Conservation (phyloP, 768 basidiomycete species). For the Tulasnella sp. region DNA sequence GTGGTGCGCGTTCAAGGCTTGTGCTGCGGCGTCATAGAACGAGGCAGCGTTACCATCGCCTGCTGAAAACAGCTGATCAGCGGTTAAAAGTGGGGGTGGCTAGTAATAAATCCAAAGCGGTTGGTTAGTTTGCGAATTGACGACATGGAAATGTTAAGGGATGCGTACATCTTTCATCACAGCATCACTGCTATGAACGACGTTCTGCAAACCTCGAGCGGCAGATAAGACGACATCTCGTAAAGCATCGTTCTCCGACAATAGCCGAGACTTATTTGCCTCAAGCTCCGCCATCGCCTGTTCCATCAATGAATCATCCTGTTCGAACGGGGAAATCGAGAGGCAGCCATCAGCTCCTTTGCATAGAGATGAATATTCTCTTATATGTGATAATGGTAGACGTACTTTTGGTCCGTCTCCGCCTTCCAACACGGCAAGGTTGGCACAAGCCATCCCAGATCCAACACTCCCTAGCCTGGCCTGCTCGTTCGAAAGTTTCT, state of each 20-base stretch:
- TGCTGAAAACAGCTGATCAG: neutral
- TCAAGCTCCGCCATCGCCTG: conserved; percentile 66
- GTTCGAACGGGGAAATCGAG: conserved; percentile 28
- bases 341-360: neutral
- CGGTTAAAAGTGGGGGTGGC: conserved; percentile 4
- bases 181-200: conserved; percentile 32
- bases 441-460: conserved; percentile 40
- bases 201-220: conserved; percentile 44
- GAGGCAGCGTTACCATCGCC: neutral
- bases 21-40: conserved; percentile 22
- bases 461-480: conserved; percentile 40
- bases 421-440: conserved; percentile 4
- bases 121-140: neutral
- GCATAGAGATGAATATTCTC: neutral
- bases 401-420: conserved; percentile 5
- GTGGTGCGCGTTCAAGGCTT: conserved; percentile 39
- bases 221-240: conserved; percentile 48
- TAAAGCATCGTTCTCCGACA: conserved; percentile 54
- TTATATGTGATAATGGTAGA: neutral
- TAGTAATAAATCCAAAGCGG: neutral
- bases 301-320: conserved; percentile 49
- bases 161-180: neutral
- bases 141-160: neutral
- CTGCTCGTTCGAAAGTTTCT: conserved; percentile 59
- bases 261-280: conserved; percentile 46